Base-by-base conservation (phyloP, 2,329 filamentous ascomycete species). In the Xylariaceae sp. region DNA sequence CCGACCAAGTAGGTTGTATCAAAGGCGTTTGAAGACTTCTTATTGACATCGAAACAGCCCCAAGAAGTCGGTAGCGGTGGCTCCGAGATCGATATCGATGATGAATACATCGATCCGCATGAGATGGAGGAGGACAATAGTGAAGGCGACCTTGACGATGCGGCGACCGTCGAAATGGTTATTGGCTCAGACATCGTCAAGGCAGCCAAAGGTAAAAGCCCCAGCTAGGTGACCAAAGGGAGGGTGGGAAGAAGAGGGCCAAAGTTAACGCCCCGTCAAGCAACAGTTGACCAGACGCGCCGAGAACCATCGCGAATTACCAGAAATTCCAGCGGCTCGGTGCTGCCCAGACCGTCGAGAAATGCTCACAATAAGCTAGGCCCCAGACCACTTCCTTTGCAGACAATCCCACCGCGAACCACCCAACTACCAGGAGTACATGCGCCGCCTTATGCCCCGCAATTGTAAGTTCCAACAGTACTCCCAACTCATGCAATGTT, bases 1-100 rank as follows among this genome's bases (percentile, higher is more conserved):
- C 69, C 11, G 64, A 64, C 41, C 71, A 71, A 51, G 66, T 67
- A 65, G 49, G 66, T 66, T 64, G 56, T 49, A 64, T 68, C 42
- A 59, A 63, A 46, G 63, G 55, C 31, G 56, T 64, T 19, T 60
- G 62, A 67, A 54, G 61, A 65, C 30, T 39, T 53, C 34, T 34
- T 61, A 51, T 51, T 64, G 57, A 64, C 55, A 57, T 27, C 50
- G 46, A 34, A 47, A 32, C 65, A 69, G 64, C 57, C 47, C 27
- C 60, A 54, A 19, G 63, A 47, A 12, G 54, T 54, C 11, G 65
- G 64, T 11, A 65, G 64, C 37, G 61, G 50, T 30, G 63, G 56
- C 11, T 68, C 65, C 12, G 64, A 67, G 3, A 47, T 64, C 27
- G 66, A 69, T 27, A 50, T 47, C 3, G 66, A 63, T 31, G 62